A percentile compares a stretch with the other conserved stretches of the same genome.
Conservation (phyloP, 2,329 filamentous ascomycete genomes). For the Trichoderma oligosporum region DNA sequence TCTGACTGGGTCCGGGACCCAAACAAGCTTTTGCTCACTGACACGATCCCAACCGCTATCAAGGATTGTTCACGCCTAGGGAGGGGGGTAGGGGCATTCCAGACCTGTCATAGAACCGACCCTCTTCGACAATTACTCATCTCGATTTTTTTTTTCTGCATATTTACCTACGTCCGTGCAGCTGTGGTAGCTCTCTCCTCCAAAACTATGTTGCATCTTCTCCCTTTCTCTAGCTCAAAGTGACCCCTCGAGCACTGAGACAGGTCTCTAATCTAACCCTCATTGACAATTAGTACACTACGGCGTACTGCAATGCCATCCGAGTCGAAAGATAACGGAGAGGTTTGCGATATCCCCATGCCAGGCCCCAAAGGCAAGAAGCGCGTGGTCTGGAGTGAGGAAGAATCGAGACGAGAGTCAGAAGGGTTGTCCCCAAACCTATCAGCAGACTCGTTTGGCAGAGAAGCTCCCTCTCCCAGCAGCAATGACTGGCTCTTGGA, state of each 20-base stretch:
- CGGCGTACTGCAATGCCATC: conserved; percentile 22
- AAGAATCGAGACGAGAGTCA: conserved; percentile 20
- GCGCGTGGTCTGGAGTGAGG: conserved; percentile 37
- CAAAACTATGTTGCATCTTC: conserved; percentile 14
- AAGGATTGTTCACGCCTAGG: conserved; percentile 14
- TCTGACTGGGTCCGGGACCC: conserved; percentile 16
- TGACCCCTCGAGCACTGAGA: conserved; percentile 21
- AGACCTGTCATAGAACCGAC: conserved; percentile 1
- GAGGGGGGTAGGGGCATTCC: conserved; percentile 8
- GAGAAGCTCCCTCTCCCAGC: neutral
- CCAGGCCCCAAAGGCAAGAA: conserved; percentile 39
- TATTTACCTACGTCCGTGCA: conserved; percentile 10
- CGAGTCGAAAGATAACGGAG: conserved; percentile 28
- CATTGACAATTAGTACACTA: conserved; percentile 7
- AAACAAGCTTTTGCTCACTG: conserved; percentile 18
- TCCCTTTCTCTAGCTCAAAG: conserved; percentile 12
- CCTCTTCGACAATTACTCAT: conserved; percentile 12
- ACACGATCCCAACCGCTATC: conserved; percentile 14
- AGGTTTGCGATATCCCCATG: conserved; percentile 30
- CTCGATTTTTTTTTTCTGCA: neutral
- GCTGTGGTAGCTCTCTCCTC: conserved; percentile 1
- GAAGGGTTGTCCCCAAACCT: conserved; percentile 4
- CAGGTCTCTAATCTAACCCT: conserved; percentile 24
- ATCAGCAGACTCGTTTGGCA: neutral
- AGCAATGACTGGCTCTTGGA: conserved; percentile 13